Evolutionary conservation across 495 filamentous ascomycete species (phyloP).

Genomic region (Hypomontagnella submonticulosa): DNA sequence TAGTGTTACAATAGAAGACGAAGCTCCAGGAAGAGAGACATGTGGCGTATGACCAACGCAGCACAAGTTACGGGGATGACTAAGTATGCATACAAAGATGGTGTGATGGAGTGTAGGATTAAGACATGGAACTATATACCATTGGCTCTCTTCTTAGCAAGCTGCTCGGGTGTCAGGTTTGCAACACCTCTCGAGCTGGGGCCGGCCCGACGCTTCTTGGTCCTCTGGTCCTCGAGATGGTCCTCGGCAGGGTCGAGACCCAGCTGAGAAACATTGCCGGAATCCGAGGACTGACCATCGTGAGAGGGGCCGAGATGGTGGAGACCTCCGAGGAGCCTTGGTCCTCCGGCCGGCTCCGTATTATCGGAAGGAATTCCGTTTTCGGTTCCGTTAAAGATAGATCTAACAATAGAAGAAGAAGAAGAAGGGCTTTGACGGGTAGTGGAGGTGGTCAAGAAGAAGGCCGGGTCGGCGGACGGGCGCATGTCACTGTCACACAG

Average conservation of each 20-base stretch:
- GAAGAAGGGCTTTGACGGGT: slow-evolving; percentile 10
- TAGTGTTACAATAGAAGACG: neutral
- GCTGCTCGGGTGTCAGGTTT: slow-evolving; percentile 75
- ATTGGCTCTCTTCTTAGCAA: slow-evolving; percentile 82
- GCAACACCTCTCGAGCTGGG: slow-evolving; percentile 68
- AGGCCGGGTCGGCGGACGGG: slow-evolving; percentile 23
- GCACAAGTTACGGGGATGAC: slow-evolving; percentile 16
- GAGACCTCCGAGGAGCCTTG: slow-evolving; percentile 2
- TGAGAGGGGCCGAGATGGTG: slow-evolving; percentile 36
- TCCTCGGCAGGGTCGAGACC: slow-evolving; percentile 17
- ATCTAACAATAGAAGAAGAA: slow-evolving; percentile 7
- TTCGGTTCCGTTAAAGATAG: neutral
- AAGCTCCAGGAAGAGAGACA: neutral
- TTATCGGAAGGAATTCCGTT: slow-evolving; percentile 21
- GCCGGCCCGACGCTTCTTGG: slow-evolving; percentile 53
- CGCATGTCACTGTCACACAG: slow-evolving; percentile 34
- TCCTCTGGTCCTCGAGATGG: slow-evolving; percentile 40
- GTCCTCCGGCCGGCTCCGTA: slow-evolving; percentile 13
- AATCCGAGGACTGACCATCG: slow-evolving; percentile 37
- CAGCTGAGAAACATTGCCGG: slow-evolving; percentile 21
- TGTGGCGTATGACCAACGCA: slow-evolving; percentile 14
- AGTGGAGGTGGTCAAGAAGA: slow-evolving; percentile 24
- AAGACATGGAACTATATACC: slow-evolving; percentile 50
- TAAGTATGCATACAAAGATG: slow-evolving; percentile 15
- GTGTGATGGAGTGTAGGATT: slow-evolving; percentile 5